Conservation (phyloP, 164 flowering plant genomes). For the Malania oleifera region DNA sequence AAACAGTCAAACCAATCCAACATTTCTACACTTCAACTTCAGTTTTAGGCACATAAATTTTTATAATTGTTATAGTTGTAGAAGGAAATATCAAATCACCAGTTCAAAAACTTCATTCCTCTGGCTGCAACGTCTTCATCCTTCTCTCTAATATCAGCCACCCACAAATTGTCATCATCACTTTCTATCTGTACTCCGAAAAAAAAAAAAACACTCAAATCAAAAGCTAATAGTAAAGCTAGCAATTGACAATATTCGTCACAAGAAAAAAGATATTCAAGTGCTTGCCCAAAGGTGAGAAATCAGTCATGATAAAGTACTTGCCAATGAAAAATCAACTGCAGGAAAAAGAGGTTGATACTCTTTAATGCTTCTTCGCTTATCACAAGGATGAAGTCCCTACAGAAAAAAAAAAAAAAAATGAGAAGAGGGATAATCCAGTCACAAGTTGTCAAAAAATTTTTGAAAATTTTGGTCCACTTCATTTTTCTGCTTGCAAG, state of each 20-base stretch:
- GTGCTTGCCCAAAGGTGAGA: neutral
- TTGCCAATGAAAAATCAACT: constrained; percentile 85
- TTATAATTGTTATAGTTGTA: neutral
- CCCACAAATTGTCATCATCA: constrained; percentile 78
- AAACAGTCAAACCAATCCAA: too few species aligned
- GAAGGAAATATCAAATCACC: constrained; percentile 32
- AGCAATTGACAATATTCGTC: neutral
- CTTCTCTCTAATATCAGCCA: constrained; percentile 65
- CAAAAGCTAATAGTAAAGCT: neutral
- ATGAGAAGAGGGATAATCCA: too few species aligned
- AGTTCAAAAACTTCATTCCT: constrained; percentile 71
- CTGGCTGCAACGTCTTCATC: constrained; percentile 77
- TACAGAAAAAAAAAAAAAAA: constrained; percentile 33
- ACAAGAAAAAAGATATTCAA: neutral
- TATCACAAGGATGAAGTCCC: constrained; percentile 97
- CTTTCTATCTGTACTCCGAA: constrained; percentile 64
- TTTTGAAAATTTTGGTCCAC: too few species aligned
- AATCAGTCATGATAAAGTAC: constrained; percentile 15
- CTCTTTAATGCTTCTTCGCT: constrained; percentile 68
- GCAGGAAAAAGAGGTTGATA: constrained; percentile 77
- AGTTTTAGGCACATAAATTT: neutral
- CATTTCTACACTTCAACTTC: too few species aligned
- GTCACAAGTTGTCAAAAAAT: too few species aligned
- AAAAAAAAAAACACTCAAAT: constrained; percentile 7
- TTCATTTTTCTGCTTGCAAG: too few species aligned